Conservation (phyloP, 208 protist species). For the Trichomonas gallinae region DNA sequence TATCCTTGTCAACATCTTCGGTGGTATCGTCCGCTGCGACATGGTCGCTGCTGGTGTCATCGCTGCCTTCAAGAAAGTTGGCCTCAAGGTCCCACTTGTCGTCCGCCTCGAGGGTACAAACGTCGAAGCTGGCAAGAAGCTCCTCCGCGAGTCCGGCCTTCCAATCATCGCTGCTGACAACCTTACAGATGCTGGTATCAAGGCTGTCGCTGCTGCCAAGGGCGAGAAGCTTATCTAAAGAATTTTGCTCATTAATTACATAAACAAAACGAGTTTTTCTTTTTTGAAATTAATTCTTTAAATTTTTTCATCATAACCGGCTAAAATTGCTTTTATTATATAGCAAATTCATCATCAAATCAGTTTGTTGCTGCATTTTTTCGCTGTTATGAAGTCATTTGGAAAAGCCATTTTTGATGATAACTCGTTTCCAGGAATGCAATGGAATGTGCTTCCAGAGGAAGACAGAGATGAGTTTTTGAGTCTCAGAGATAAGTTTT, state of each 20-base stretch:
- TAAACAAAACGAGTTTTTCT: neutral
- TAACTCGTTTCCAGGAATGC: neutral
- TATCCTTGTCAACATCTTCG: conserved; percentile 95
- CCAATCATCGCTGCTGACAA: conserved; percentile 31
- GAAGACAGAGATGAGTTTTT: neutral
- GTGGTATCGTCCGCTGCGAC: conserved; percentile 97
- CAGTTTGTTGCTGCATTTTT: too few species aligned
- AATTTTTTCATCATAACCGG: too few species aligned
- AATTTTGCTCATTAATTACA: neutral
- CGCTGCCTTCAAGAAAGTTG: conserved; percentile 52
- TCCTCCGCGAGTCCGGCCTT: conserved; percentile 31
- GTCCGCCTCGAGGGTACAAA: conserved; percentile 73
- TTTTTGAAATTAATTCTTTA: too few species aligned
- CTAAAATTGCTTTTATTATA: too few species aligned
- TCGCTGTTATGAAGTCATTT: neutral
- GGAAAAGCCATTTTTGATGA: neutral
- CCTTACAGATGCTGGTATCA: conserved; percentile 34
- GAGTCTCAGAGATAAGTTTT: neutral
- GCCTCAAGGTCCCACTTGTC: conserved; percentile 72
- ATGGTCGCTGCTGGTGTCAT: conserved; percentile 88
- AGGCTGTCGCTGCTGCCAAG: conserved; percentile 24
- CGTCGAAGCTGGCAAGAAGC: conserved; percentile 67
- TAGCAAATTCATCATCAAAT: too few species aligned
- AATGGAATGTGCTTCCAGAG: neutral
- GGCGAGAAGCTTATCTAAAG: neutral